Evolutionary conservation across 2,329 filamentous ascomycete species (phyloP).

Genomic region (Colletotrichum falcatum): DNA sequence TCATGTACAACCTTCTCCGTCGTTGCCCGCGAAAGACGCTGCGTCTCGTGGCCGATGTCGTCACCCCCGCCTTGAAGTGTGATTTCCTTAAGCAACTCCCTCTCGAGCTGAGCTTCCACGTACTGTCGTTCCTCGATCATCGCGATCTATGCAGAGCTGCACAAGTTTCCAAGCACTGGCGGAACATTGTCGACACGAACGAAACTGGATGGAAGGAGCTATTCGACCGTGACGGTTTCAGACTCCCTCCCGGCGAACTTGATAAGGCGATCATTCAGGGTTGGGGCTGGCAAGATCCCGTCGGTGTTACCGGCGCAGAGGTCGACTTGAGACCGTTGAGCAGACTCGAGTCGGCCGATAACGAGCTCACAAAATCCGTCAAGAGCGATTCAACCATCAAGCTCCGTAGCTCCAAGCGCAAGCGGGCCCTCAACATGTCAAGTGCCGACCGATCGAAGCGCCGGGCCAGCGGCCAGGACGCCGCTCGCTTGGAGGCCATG

Average conservation of each 20-base stretch:
- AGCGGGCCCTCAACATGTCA: slow-evolving; percentile 62
- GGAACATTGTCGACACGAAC: slow-evolving; percentile 89
- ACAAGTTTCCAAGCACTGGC: slow-evolving; percentile 95
- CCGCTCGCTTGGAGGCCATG: slow-evolving; percentile 56
- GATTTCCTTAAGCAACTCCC: slow-evolving; percentile 90
- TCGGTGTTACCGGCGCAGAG: slow-evolving; percentile 80
- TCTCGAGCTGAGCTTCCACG: slow-evolving; percentile 86
- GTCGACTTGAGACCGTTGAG: slow-evolving; percentile 77
- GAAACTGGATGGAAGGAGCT: slow-evolving; percentile 97
- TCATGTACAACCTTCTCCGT: slow-evolving; percentile 95
- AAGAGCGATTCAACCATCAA: slow-evolving; percentile 59
- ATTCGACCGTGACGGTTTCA: slow-evolving; percentile 86
- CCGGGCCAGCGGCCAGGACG: slow-evolving; percentile 62
- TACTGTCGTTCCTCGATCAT: slow-evolving; percentile 87
- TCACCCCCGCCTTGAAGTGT: slow-evolving; percentile 94
- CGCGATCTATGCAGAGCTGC: slow-evolving; percentile 89
- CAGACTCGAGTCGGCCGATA: slow-evolving; percentile 65
- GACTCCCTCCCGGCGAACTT: slow-evolving; percentile 83
- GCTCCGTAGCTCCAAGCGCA: slow-evolving; percentile 66
- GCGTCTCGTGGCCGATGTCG: slow-evolving; percentile 87
- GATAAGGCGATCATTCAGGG: slow-evolving; percentile 88
- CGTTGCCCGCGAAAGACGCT: slow-evolving; percentile 89
- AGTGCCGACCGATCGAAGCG: slow-evolving; percentile 66
- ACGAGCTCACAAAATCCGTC: slow-evolving; percentile 58
- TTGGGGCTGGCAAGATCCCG: slow-evolving; percentile 97